Evolutionary conservation across 202 grass and related monocot genomes (phyloP), one percentile per base, ranked within the genome.

Genomic region (Setaria italica): DNA sequence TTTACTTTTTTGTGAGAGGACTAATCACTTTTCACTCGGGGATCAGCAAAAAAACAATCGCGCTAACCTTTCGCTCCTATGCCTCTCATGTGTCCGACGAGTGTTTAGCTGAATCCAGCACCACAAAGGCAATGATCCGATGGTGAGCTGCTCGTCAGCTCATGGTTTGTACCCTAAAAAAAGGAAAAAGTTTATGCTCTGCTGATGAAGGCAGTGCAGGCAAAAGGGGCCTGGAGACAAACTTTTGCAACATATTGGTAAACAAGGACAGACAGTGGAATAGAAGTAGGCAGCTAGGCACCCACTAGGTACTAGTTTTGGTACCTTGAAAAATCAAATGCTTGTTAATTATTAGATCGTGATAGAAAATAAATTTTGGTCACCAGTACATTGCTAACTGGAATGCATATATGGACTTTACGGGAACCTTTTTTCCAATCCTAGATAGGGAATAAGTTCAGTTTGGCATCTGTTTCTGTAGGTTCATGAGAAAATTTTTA

Each of bases 51-150:
- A 45, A 33, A 74, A 49, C 15, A 79, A 50, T 46, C 7, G 21
- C 9, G 30, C 9, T 72, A 80, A 59, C 32, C 88, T 90, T 90
- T 90, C 15, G 47, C 39, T 12, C 50, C 34, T 86, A 60, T 67
- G 79, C 79, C 76, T 57, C 12, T 75, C 80, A 68, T 87, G 84
- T 85, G 73, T 78, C 85, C 62, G 43, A 82, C n/a, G 48, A 82
- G 59, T 19, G 25, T 67, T 19, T 48, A 67, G 78, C 70, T 42
- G 78, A 86, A 84, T 88, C 85, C 62, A 82, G 76, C 59, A 58
- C 47, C 11, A 70, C 49, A 69, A 80, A 85, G 49, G 60, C 60
- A 47, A 75, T n/a, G 51, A 85, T 89, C 82, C 41, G 32, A 74
- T 51, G 51, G 59, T 62, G 80, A 41, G 63, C 80, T 84, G 49